Conservation (phyloP, 139 green algal genomes). For the Edaphochlamys debaryana region DNA sequence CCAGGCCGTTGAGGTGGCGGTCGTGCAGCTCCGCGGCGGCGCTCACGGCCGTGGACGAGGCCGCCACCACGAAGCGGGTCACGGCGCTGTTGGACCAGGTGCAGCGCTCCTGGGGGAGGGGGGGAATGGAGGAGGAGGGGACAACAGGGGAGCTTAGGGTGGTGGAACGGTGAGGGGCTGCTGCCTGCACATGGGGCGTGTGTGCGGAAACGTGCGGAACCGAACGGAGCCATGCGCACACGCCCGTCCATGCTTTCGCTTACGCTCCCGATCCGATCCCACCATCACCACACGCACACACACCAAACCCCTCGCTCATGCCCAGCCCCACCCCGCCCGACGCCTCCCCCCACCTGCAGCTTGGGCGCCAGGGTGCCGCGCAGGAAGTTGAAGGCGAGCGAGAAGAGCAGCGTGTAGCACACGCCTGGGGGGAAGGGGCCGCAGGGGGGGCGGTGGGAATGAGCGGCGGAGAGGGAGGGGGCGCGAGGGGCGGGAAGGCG, state of each 20-base stretch:
- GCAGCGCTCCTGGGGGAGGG: constrained; percentile 27
- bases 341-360: too few species aligned
- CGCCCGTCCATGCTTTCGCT: too few species aligned
- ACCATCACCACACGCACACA: too few species aligned
- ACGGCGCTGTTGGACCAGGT: constrained; percentile 4
- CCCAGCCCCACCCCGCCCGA: too few species aligned
- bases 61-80: background rate
- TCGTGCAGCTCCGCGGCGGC: constrained; percentile 25
- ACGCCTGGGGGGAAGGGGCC: background rate
- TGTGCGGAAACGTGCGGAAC: background rate
- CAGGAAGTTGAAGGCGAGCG: constrained; percentile 34
- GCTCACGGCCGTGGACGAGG: background rate
- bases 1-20: constrained; percentile 31
- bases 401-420: constrained; percentile 25
- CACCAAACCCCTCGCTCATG: too few species aligned
- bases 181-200: background rate
- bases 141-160: too few species aligned
- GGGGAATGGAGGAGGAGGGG: background rate
- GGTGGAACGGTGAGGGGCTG: too few species aligned
- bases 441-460: too few species aligned
- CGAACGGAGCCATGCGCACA: too few species aligned
- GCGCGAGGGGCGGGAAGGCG: too few species aligned
- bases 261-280: too few species aligned
- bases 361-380: constrained; percentile 12
- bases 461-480: too few species aligned